A percentile compares a stretch with the other conserved stretches of the same genome.
phyloP scores from a whole-genome alignment of 2,329 filamentous ascomycete species.

The Trichoderma guizhouense region DNA sequence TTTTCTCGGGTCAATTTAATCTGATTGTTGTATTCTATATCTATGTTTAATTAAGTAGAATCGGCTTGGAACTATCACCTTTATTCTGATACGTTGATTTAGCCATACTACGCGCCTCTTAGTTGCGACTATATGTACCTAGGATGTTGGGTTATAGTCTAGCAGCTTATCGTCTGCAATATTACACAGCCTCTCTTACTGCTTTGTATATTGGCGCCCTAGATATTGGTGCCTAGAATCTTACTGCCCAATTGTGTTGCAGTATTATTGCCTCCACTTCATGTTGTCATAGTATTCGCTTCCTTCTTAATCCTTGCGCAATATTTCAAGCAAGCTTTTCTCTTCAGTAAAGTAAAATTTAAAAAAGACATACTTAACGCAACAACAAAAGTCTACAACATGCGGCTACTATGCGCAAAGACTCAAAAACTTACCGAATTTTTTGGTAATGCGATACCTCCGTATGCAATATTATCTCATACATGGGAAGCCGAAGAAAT shows the following conservation, averaged over 20 bases:
- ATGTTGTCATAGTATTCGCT: not conserved
- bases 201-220: not conserved
- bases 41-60: not conserved
- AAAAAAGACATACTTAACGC: not conserved
- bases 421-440: not conserved
- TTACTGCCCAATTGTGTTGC: not conserved
- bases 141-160: not conserved
- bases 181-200: not conserved
- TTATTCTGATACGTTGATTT: not conserved
- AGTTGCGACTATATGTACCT: not conserved
- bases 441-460: not conserved
- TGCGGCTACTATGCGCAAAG: not conserved
- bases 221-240: not conserved
- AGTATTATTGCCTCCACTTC: not conserved
- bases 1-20: not conserved
- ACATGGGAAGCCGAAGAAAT: not conserved
- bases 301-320: not conserved
- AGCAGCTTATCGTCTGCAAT: not conserved
- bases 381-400: not conserved
- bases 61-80: no score
- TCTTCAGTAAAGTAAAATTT: not conserved
- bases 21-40: not conserved
- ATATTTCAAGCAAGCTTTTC: not conserved
- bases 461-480: not conserved
- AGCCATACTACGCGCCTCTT: not conserved